Base-by-base conservation (phyloP, 2,329 filamentous ascomycete genomes). In the Trichoderma harzianum region DNA sequence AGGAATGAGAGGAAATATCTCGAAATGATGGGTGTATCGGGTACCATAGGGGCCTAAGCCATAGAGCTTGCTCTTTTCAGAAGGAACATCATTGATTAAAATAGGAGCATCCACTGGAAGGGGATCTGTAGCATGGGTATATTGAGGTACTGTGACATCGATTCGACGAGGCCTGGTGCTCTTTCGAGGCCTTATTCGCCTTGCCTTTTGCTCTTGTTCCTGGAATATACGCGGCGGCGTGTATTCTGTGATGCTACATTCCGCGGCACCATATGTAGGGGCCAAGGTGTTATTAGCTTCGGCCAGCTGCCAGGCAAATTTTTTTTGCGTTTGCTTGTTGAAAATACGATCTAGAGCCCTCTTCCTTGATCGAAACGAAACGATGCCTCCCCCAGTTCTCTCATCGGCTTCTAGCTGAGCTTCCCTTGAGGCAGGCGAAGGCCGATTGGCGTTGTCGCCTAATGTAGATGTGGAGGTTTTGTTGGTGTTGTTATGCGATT, bases 1-100 rank as follows among this genome's bases (percentile, higher is more conserved):
- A 7, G 79, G 76, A 51, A 87, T 85, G 34, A 91, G 79, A 21
- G 89, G 89, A 68, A 90, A 89, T 5, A 88, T 79, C 60, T 91
- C 88, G 73, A 92, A 92, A 76, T 91, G 86, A 39, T 87, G 84
- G 0, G 88, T 87, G 76, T 91, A 91, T 28, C 85, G 83, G 1
- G 87, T 88, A 1, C 89, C 89, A 76, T 88, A 90, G 0, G 88
- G 87, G 0, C 86, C 88, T 8, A 92, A 80, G 1, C 89, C 88
- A 12, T 78, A 75, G n/a, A 91, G 74, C 58, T 78, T 83, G 58
- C 73, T 75, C 3, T 74, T 74, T 8, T 78, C 75, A 34, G 57
- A 34, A 26, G 76, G 74, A 6, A 53, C 51, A 14, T 72, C 73
- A 58, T 63, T 55, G 3, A 69, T 32, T 26, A 75, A 75, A 7